Percentiles rank a stretch among this genome's conserved stretches.
Conservation (phyloP, 208 protist genomes). For the Acanthamoeba royreba region DNA sequence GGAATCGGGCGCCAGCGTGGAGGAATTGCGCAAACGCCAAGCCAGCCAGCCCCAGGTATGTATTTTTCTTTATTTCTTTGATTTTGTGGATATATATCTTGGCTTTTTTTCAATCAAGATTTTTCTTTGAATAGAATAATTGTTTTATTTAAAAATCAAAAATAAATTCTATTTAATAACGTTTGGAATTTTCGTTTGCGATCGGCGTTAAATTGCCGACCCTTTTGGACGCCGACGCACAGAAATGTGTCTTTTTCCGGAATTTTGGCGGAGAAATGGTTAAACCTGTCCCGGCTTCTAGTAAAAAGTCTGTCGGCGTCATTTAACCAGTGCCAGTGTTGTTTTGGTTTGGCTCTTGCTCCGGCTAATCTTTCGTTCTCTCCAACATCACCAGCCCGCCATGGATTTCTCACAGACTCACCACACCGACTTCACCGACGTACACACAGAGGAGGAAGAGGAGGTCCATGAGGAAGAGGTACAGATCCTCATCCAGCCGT, state of each 20-base stretch:
- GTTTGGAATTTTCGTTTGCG: too few relatives aligned
- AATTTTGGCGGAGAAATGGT: too few relatives aligned
- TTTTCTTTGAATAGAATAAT: background rate
- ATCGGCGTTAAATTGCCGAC: too few relatives aligned
- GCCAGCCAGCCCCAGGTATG: background rate
- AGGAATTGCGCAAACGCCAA: background rate
- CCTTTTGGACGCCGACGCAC: too few relatives aligned
- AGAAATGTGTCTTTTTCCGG: background rate
- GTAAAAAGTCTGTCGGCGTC: background rate
- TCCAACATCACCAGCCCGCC: background rate
- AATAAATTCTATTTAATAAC: too few relatives aligned
- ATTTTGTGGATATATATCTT: background rate
- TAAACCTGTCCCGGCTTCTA: too few relatives aligned
- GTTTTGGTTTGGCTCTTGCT: background rate
- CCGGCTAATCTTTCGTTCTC: too few relatives aligned
- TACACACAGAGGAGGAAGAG: background rate
- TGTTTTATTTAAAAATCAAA: too few relatives aligned
- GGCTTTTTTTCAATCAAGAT: background rate
- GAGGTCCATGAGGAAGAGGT: background rate
- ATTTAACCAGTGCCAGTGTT: background rate
- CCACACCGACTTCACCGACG: background rate
- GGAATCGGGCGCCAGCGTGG: slow-evolving; percentile 26
- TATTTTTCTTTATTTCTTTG: background rate
- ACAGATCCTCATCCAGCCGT: background rate
- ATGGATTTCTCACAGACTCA: background rate